Evolutionary conservation across 2,329 filamentous ascomycete species (phyloP), one percentile per base, ranked within the genome.

Genomic region (Cordyceps farinosa): DNA sequence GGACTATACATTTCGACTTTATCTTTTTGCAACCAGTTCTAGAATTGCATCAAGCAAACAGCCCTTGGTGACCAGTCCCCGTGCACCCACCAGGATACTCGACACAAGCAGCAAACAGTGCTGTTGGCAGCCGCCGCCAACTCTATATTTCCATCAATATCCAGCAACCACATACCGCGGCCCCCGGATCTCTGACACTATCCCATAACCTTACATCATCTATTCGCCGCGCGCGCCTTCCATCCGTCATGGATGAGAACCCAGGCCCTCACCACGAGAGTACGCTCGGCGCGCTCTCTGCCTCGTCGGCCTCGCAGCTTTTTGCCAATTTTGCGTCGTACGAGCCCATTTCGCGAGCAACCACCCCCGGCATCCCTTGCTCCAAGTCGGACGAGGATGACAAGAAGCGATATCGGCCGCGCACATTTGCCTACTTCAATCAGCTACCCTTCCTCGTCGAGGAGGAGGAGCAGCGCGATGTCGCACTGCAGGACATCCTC

Each of bases 361-460:
- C 92, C 50, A 94, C 92, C 1, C 93, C 93, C 3, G 92, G 91
- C 66, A 77, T 83, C 69, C 84, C 83, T 68, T 84, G 81, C 69
- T 77, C 78, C 42, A 78, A 79, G 69, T 70, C 75, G 44, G 77
- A 80, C 67, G 81, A 83, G 66, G 77, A 83, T 66, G 79, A 84
- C 72, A 81, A 81, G 74, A 85, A 84, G 74, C 82, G 90, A 67
- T 90, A 92, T 74, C 88, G 94, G 58, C 91, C 92, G 42, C 87
- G 95, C 66, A 97, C 95, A 34, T 99, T 95, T 75, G 92, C 91
- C 65, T 99, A 99, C 80, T 92, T 93, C 75, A 84, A 88, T 69
- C 90, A 95, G 73, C 85, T 99, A 57, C 96, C 96, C 42, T 99
- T 98, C 73, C 79, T 87, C 63, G 89, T 93, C 62, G 96, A 99